Conservation (phyloP, 129 eudicot genomes). For the Lactuca saligna region DNA sequence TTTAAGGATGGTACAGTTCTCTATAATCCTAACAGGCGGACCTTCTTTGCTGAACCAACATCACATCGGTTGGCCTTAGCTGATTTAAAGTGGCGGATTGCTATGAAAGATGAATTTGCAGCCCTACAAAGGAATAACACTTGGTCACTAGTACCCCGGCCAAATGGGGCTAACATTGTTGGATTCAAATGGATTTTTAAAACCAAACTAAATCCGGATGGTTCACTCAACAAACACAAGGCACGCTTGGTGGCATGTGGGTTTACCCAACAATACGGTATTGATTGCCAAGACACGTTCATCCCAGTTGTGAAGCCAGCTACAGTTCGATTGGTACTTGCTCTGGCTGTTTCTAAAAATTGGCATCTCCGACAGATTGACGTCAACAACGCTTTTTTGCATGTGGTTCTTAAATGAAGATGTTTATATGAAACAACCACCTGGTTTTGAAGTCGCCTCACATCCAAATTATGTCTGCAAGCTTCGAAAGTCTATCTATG, state of each 20-base stretch:
- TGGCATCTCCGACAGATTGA: background rate
- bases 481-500: background rate
- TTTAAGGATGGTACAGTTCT: background rate
- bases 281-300: background rate
- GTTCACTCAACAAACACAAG: background rate
- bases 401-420: no score
- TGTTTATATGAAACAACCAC: no score
- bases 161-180: background rate
- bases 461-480: background rate
- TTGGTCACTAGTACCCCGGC: background rate
- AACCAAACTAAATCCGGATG: background rate
- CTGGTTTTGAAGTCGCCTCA: background rate
- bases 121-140: background rate
- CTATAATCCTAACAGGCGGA: background rate
- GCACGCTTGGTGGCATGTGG: background rate
- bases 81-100: no score
- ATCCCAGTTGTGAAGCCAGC: background rate
- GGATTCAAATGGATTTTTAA: background rate
- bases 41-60: no score
- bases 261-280: background rate
- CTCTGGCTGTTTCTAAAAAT: background rate
- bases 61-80: no score
- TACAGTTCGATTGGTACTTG: background rate
- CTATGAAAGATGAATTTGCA: no score
- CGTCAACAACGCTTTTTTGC: no score